Conservation (phyloP, 2,329 filamentous ascomycete genomes). For the Magnaporthiopsis poae region DNA sequence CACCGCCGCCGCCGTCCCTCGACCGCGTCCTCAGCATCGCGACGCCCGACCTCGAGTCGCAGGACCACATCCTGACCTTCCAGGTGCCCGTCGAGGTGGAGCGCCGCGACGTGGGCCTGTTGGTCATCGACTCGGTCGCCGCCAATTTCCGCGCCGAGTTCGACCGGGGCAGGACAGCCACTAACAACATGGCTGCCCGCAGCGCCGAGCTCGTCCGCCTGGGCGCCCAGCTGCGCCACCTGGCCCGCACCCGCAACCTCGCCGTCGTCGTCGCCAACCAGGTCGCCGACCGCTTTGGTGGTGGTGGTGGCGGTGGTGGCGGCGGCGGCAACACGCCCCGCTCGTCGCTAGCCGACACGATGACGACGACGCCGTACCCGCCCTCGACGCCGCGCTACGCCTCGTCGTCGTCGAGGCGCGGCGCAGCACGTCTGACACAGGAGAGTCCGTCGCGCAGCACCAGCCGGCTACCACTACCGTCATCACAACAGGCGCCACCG, state of each 20-base stretch:
- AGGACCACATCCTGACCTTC: slow-evolving; percentile 88
- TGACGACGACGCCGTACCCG: background rate
- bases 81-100: slow-evolving; percentile 79
- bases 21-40: slow-evolving; percentile 70
- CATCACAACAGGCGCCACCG: slow-evolving; percentile 26
- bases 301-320: background rate
- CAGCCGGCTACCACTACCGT: slow-evolving; percentile 28
- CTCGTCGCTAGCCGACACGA: slow-evolving; percentile 13
- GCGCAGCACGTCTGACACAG: slow-evolving; percentile 21
- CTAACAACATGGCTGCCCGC: slow-evolving; percentile 60
- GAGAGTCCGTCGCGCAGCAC: slow-evolving; percentile 39
- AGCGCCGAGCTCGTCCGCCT: slow-evolving; percentile 67
- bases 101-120: slow-evolving; percentile 65
- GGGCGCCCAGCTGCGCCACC: slow-evolving; percentile 62
- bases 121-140: slow-evolving; percentile 84
- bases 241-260: slow-evolving; percentile 65
- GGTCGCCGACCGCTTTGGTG: slow-evolving; percentile 73
- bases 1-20: slow-evolving; percentile 51
- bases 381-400: slow-evolving; percentile 1
- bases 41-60: slow-evolving; percentile 81
- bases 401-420: slow-evolving; percentile 1
- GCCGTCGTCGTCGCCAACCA: slow-evolving; percentile 92
- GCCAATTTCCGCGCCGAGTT: slow-evolving; percentile 94
- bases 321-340: slow-evolving; percentile 3
- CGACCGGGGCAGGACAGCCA: slow-evolving; percentile 40